Evolutionary conservation across 352 stramenopile species (phyloP).

Genomic region (Blastocystis sp.): DNA sequence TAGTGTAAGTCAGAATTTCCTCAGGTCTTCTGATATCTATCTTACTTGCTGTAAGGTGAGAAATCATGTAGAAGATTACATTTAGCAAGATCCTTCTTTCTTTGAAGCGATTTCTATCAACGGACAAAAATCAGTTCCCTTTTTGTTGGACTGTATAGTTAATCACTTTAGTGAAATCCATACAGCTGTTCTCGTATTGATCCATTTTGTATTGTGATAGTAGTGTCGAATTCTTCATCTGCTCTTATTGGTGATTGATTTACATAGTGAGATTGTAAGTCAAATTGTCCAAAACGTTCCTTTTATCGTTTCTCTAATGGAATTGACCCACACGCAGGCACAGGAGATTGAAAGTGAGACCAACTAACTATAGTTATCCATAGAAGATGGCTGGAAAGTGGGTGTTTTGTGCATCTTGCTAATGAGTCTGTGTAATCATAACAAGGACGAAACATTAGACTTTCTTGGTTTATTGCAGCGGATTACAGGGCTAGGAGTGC

Average conservation of each 20-base stretch:
- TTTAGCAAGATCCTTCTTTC: constrained; percentile 31
- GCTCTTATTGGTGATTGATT: constrained; percentile 6
- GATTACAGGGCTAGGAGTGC: background rate
- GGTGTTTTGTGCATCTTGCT: background rate
- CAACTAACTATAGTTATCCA: background rate
- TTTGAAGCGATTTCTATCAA: constrained; percentile 14
- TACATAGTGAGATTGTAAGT: background rate
- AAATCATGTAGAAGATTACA: background rate
- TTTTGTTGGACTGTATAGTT: background rate
- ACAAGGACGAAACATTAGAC: constrained; percentile 1
- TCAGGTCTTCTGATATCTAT: background rate
- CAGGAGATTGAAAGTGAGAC: background rate
- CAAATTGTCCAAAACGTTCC: constrained; percentile 16
- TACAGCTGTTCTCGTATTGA: background rate
- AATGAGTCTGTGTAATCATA: background rate
- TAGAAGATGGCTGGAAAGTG: background rate
- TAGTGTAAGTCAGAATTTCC: background rate
- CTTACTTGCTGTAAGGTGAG: background rate
- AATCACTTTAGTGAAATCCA: background rate
- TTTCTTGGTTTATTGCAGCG: background rate
- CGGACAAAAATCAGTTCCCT: background rate
- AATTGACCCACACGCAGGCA: background rate
- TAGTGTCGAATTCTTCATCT: constrained; percentile 26
- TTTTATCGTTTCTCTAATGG: background rate
- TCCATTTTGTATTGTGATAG: background rate